These are phyloP conservation scores for Barnettozyma sucrosica DNA, from an alignment of 805 yeast genomes.

Conservation along the genomic window DNA sequence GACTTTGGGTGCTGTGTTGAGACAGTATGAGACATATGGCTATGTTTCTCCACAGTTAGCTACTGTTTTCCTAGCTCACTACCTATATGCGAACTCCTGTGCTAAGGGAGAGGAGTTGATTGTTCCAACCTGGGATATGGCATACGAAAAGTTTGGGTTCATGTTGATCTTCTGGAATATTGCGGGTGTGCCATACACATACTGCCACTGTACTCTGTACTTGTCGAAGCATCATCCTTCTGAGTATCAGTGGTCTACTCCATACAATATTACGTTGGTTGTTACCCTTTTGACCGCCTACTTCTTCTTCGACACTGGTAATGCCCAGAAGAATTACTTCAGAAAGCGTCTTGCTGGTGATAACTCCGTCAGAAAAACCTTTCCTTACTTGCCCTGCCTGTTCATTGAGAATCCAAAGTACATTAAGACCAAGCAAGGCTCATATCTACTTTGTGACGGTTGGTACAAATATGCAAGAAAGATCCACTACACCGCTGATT, in stretches of 20 bases:
- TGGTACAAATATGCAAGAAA: conserved; percentile 94
- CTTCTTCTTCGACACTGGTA: conserved; percentile 90
- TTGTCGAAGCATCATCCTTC: conserved; percentile 77
- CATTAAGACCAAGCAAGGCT: conserved; percentile 80
- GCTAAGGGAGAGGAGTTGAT: conserved; percentile 96
- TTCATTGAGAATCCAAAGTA: conserved; percentile 78
- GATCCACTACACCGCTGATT: conserved; percentile 93
- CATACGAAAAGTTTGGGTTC: conserved; percentile 98
- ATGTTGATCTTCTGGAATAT: conserved; percentile 98
- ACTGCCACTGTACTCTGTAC: conserved; percentile 88
- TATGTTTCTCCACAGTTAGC: conserved; percentile 68
- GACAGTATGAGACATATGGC: conserved; percentile 81
- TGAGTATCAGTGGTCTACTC: conserved; percentile 70
- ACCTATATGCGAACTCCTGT: conserved; percentile 94
- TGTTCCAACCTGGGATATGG: conserved; percentile 99
- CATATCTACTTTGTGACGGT: conserved; percentile 82
- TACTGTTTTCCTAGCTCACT: conserved; percentile 75
- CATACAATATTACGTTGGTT: conserved; percentile 53
- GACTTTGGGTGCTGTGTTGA: conserved; percentile 64
- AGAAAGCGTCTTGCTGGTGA: conserved; percentile 83
- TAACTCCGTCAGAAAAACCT: conserved; percentile 66
- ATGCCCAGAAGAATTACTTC: conserved; percentile 92
- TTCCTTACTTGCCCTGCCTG: conserved; percentile 89
- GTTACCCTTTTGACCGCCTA: conserved; percentile 61
- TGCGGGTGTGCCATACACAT: conserved; percentile 98